These are phyloP conservation scores for Trebouxia sp. DNA, from an alignment of 139 green algal species.

Conservation along the genomic window DNA sequence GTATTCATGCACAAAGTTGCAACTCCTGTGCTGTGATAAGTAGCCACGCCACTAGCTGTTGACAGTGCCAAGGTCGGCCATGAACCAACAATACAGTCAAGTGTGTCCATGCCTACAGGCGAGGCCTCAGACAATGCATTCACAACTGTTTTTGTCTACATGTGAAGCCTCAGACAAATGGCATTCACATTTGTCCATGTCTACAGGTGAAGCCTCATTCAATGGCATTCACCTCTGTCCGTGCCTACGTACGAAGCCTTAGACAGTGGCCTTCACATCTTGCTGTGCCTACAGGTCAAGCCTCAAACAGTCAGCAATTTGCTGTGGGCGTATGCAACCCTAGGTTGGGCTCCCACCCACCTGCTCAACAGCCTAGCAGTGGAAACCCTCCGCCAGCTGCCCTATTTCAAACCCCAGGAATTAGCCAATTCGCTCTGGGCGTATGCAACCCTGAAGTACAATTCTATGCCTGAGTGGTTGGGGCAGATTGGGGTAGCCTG, in stretches of 20 bases:
- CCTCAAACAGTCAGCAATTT: slow-evolving; percentile 43
- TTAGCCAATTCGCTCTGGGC: slow-evolving; percentile 45
- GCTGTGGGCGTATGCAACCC: slow-evolving; percentile 39
- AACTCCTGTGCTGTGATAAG: no score
- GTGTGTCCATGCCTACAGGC: neutral
- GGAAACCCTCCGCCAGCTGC: slow-evolving; percentile 43
- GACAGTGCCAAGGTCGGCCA: no score
- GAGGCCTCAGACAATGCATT: neutral
- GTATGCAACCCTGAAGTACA: slow-evolving; percentile 39
- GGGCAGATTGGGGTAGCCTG: slow-evolving; percentile 7
- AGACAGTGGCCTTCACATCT: no score
- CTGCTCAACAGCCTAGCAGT: slow-evolving; percentile 16
- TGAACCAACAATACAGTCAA: no score
- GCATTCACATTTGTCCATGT: neutral
- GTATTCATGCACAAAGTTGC: no score
- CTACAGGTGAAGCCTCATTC: slow-evolving; percentile 18
- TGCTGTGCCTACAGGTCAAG: slow-evolving; percentile 22
- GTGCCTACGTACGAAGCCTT: neutral
- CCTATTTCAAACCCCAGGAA: slow-evolving; percentile 42
- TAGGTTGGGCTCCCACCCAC: slow-evolving; percentile 23
- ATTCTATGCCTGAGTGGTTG: slow-evolving; percentile 34
- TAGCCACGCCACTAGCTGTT: no score
- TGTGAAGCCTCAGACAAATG: neutral
- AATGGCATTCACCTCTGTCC: neutral
- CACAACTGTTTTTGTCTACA: neutral